phyloP scores from a whole-genome alignment of 345 rosid species.

The Salix suchowensis region DNA sequence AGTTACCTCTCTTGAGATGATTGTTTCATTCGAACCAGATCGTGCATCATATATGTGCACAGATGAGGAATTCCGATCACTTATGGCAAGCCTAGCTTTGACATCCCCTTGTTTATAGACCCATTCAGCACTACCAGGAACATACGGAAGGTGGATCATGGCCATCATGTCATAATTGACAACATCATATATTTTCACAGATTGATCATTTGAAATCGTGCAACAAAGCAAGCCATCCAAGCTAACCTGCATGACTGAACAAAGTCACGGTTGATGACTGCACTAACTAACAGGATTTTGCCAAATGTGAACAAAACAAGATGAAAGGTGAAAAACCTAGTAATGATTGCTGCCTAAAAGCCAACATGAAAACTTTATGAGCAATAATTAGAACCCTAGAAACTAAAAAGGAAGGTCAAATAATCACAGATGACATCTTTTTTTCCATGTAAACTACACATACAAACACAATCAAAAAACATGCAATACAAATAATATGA shows the following conservation, averaged over 20 bases:
- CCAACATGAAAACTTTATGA: no score
- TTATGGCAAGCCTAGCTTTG: slow-evolving; percentile 83
- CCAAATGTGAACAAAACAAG: no score
- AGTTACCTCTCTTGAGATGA: slow-evolving; percentile 62
- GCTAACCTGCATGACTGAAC: slow-evolving; percentile 87
- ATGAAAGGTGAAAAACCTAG: no score
- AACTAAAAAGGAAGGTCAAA: not conserved
- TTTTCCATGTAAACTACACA: not conserved
- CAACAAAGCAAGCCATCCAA: slow-evolving; percentile 90
- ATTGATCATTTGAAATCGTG: slow-evolving; percentile 76
- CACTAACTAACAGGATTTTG: slow-evolving; percentile 10
- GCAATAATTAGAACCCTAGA: no score
- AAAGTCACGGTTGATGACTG: slow-evolving; percentile 50
- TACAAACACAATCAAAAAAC: not conserved
- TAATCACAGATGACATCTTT: not conserved
- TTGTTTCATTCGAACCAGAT: slow-evolving; percentile 76
- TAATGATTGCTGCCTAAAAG: no score
- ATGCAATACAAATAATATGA: not conserved
- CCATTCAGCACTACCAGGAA: slow-evolving; percentile 88
- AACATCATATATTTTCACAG: slow-evolving; percentile 90
- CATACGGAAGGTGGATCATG: slow-evolving; percentile 76
- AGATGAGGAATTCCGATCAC: slow-evolving; percentile 67
- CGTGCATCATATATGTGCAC: slow-evolving; percentile 89
- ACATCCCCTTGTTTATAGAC: slow-evolving; percentile 93
- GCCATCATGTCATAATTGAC: slow-evolving; percentile 98